Conservation (phyloP, 2,329 filamentous ascomycete species). For the Phoma herbarum region DNA sequence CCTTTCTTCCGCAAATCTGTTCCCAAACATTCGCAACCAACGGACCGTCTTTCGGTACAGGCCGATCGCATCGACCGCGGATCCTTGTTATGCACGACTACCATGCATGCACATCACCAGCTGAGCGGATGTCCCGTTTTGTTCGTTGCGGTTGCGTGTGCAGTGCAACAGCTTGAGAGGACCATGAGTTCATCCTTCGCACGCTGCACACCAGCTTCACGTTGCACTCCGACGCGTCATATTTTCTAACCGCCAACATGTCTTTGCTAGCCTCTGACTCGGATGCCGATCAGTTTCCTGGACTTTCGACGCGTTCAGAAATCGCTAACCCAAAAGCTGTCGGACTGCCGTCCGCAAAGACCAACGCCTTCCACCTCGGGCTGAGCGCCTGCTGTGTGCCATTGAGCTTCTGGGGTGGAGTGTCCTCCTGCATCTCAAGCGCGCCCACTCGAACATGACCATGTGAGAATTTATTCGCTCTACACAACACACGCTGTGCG, state of each 20-base stretch:
- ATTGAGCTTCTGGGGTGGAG: not conserved
- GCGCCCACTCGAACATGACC: not conserved
- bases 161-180: slow-evolving; percentile 7
- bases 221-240: not conserved
- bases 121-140: not conserved
- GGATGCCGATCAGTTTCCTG: not conserved
- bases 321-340: not conserved
- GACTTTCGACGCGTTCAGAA: not conserved
- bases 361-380: not conserved
- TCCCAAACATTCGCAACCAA: not conserved
- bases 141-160: slow-evolving; percentile 6
- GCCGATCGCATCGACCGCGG: not conserved
- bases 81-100: not conserved
- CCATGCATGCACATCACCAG: not conserved
- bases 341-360: slow-evolving; percentile 4
- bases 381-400: not conserved
- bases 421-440: not conserved
- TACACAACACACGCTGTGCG: slow-evolving; percentile 8
- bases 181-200: not conserved
- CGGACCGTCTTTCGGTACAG: slow-evolving; percentile 6
- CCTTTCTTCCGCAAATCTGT: slow-evolving; percentile 15
- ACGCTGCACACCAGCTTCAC: not conserved
- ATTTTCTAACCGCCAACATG: not conserved
- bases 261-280: slow-evolving; percentile 4
- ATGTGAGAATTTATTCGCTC: slow-evolving; percentile 5